These are phyloP conservation scores for Xylariomycetidae sp. DNA, from an alignment of 2,329 filamentous ascomycete genomes.

Conservation along the genomic window DNA sequence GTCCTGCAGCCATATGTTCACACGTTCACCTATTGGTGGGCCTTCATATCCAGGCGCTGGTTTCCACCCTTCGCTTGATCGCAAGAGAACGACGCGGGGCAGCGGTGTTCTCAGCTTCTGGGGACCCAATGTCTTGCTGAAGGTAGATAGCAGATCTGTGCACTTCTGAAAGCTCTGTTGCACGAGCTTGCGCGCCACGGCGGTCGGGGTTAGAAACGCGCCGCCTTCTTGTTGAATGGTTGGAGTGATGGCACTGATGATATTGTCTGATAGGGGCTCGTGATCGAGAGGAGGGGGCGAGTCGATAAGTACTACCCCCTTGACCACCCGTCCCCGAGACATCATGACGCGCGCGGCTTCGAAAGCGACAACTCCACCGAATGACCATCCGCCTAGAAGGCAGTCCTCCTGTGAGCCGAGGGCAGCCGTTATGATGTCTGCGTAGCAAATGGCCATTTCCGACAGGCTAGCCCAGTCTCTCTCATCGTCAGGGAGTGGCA, in stretches of 20 bases:
- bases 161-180: slow-evolving; percentile 6
- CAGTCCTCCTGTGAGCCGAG: slow-evolving; percentile 38
- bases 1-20: slow-evolving; percentile 9
- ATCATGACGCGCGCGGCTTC: slow-evolving; percentile 38
- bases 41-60: slow-evolving; percentile 1
- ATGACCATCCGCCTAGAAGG: slow-evolving; percentile 55
- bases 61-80: slow-evolving; percentile 6
- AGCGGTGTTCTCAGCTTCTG: slow-evolving; percentile 1
- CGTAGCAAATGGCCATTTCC: slow-evolving; percentile 11
- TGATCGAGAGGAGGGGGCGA: slow-evolving; percentile 40
- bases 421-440: slow-evolving; percentile 1
- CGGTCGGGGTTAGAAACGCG: too few species aligned
- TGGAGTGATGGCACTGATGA: slow-evolving; percentile 5
- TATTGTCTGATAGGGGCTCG: slow-evolving; percentile 32
- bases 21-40: too few species aligned
- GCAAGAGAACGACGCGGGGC: slow-evolving; percentile 6
- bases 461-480: slow-evolving; percentile 7
- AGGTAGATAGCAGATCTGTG: slow-evolving; percentile 4
- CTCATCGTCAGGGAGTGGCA: slow-evolving; percentile 4
- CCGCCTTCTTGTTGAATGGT: neutral
- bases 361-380: slow-evolving; percentile 53
- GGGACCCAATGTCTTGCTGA: slow-evolving; percentile 1
- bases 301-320: slow-evolving; percentile 38
- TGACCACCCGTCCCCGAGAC: slow-evolving; percentile 31
- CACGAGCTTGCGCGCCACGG: slow-evolving; percentile 2